Base-by-base conservation (phyloP, 2,329 filamentous ascomycete species). In the Aspergillus brunneoviolaceus region DNA sequence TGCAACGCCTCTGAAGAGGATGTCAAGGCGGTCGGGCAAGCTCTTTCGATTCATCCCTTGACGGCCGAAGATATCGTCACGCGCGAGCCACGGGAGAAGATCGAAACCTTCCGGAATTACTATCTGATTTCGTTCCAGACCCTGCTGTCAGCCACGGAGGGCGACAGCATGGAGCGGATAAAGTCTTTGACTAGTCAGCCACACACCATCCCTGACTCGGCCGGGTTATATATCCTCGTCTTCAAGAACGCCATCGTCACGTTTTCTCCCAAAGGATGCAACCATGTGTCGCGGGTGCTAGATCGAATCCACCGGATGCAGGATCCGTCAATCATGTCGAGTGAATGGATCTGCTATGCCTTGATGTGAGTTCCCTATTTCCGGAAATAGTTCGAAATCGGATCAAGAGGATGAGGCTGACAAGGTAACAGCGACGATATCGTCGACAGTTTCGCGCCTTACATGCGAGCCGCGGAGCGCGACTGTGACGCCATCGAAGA, bases 331-430 rank as follows among this genome's bases (percentile, higher is more conserved):
- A 87, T 92, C 62, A 82, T 98, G 47, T 95, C 91, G 70, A 92
- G 92, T 67, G 95, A 98, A 77, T 99, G 95, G 93, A 94, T 98
- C 69, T 98, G 95, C 80, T 99, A 99, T 74, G 95, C 95, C 35
- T 82, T 99, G 66, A 97, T 98, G 89, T 92, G 19, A 19, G 19
- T 19, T 19, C 19, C 19, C 19, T 19, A 19, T 19, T 19, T 19
- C 19, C 19, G 19, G 19, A 19, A 19, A 19, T 19, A 1, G 19
- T 19, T 19, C 19, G 19, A 19, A 19, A 19, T 19, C 19, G 19
- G 19, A 19, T 19, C 19, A 19, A 19, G 19, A 19, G 19, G 19
- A 19, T 19, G 19, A 19, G 19, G 19, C 19, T 19, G 19, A 19
- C 19, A 19, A 4, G 25, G 16, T 29, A 25, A 7, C 60, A 91